Conservation (phyloP, 2,329 filamentous ascomycete genomes). For the Colletotrichum australisinense region DNA sequence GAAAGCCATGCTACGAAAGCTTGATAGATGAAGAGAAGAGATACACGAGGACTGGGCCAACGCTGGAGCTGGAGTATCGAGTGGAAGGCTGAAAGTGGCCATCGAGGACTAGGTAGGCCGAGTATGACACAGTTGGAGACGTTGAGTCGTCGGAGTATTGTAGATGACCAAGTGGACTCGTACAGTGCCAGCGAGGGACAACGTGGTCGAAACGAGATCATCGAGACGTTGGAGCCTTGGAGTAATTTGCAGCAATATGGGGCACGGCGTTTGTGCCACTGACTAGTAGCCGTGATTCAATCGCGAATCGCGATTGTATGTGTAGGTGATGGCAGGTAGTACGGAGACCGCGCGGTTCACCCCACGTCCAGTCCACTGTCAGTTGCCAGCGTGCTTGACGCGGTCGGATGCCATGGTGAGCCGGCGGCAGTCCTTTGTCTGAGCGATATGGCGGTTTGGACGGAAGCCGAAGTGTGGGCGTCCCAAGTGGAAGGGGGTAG, state of each 20-base stretch:
- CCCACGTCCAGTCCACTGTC: neutral
- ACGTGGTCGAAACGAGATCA: neutral
- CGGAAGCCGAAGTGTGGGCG: neutral
- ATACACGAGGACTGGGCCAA: neutral
- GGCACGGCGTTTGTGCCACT: conserved; percentile 11
- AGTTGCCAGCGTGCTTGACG: neutral
- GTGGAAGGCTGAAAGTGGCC: neutral
- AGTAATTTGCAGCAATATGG: neutral
- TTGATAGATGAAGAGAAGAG: neutral
- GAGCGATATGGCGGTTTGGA: neutral
- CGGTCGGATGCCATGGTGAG: neutral
- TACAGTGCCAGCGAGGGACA: neutral
- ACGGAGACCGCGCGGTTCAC: neutral
- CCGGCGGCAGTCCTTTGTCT: neutral
- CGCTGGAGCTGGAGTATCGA: neutral
- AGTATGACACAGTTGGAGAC: neutral
- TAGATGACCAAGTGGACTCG: neutral
- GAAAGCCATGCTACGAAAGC: neutral
- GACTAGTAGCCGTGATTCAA: conserved; percentile 1
- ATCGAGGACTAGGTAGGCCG: too few relatives aligned
- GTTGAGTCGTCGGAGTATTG: neutral
- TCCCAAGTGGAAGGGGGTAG: neutral
- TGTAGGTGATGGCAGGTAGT: neutral
- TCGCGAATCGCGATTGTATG: neutral
- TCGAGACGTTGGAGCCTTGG: neutral